Conservation (phyloP, 148 eudicot genomes). For the Dianthus caryophyllus region DNA sequence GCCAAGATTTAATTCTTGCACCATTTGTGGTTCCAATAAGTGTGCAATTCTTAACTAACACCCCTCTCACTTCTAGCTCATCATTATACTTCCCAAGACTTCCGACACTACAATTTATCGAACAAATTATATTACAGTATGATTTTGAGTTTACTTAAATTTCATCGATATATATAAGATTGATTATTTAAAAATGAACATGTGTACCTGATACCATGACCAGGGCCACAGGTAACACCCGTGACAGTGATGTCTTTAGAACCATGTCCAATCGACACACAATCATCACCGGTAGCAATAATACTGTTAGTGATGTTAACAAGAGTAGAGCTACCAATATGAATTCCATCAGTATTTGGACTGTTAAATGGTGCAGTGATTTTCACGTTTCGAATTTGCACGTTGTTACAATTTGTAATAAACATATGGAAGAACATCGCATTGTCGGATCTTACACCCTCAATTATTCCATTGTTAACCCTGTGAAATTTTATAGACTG, state of each 20-base stretch:
- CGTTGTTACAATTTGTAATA: conserved; percentile 21
- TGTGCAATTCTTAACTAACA: conserved; percentile 33
- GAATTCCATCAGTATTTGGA: conserved; percentile 59
- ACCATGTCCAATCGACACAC: conserved; percentile 47
- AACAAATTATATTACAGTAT: background rate
- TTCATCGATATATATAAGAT: no score
- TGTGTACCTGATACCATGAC: conserved; percentile 58
- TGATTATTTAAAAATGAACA: background rate
- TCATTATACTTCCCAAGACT: conserved; percentile 34
- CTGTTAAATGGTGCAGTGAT: conserved; percentile 40
- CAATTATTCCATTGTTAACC: conserved; percentile 31
- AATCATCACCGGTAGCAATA: conserved; percentile 56
- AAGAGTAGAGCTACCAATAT: conserved; percentile 24
- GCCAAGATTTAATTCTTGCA: conserved; percentile 42
- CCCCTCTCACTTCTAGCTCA: conserved; percentile 21
- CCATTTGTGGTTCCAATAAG: conserved; percentile 36
- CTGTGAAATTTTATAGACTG: conserved; percentile 44
- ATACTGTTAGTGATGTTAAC: conserved; percentile 26
- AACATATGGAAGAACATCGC: conserved; percentile 54
- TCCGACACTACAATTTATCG: conserved; percentile 33
- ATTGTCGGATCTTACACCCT: conserved; percentile 36
- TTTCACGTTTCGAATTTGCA: conserved; percentile 24
- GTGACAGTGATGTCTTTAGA: conserved; percentile 27
- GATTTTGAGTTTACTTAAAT: no score
- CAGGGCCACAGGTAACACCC: conserved; percentile 46